Base-by-base conservation (phyloP, 805 yeast species). In the Blastobotrys peoriensis region DNA sequence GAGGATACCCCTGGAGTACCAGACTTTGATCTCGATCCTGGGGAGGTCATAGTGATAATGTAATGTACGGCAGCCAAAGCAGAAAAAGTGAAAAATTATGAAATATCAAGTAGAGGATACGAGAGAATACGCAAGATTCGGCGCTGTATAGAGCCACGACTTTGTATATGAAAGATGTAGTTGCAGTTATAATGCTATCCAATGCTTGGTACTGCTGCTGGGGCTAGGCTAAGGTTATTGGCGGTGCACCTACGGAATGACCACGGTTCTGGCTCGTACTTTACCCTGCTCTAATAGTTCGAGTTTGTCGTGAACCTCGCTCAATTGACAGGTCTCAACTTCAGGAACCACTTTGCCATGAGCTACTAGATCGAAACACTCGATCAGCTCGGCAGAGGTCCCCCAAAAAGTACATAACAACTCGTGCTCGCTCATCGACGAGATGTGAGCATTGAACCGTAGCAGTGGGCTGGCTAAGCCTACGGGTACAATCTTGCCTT, bases 331-430 rank as follows among this genome's bases (percentile, higher is more conserved):
- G 3, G 57, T 48, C 9, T 53, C 53, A 18, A 64, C 59, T 13
- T 63, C 49, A 2, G 77, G 77, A 23, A 57, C 63, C 37, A 73
- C 58, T 36, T 54, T 62, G 2, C 76, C 76, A 37, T 51, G 48
- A 2, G 61, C 50, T 23, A 73, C 60, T 71, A 74, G 68, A 25
- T 65, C 56, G 64, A 74, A 61, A 28, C 67, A 61, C 45, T 72
- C 75, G 19, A 55, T 51, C 49, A 70, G 74, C 41, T 73, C 76
- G 6, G 54, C 50, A 1, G 71, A 65, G 10, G 66, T 64, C 19
- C 78, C 78, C 28, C 76, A 75, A 50, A 69, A 69, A 36, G 66
- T 61, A 48, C 65, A 70, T 27, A 64, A 53, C 34, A 71, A 49
- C 40, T 63, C 60, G 21, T 68, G 61, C 52, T 73, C 77, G 46